Percentiles rank a stretch among this genome's conserved stretches.
These are phyloP conservation scores for Collybia nuda DNA, from an alignment of 768 basidiomycete genomes.

Conservation along the genomic window DNA sequence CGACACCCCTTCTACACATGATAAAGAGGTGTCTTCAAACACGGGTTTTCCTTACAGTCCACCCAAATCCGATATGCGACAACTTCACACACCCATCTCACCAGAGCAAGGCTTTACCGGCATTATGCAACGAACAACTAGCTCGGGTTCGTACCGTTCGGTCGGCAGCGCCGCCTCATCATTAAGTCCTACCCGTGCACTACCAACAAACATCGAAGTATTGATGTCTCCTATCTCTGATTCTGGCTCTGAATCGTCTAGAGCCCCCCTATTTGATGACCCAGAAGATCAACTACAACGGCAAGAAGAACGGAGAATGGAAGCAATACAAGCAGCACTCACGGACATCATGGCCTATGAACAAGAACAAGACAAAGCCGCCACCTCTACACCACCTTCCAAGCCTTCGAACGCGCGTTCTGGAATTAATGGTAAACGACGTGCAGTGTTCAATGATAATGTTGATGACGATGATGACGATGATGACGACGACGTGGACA, in stretches of 20 bases:
- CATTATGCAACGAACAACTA: conserved; percentile 38
- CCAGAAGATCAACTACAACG: conserved; percentile 70
- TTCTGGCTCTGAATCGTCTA: conserved; percentile 46
- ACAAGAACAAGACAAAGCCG: conserved; percentile 37
- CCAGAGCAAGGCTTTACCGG: conserved; percentile 36
- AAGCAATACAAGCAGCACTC: conserved; percentile 94
- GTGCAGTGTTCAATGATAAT: conserved; percentile 32
- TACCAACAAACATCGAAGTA: conserved; percentile 69
- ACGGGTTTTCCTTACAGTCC: conserved; percentile 4
- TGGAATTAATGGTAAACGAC: conserved; percentile 19
- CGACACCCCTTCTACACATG: conserved; percentile 2
- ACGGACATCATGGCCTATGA: conserved; percentile 94
- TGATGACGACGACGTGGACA: conserved; percentile 45
- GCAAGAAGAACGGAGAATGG: conserved; percentile 83
- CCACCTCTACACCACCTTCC: conserved; percentile 5
- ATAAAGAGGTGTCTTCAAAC: background rate
- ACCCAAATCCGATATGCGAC: conserved; percentile 10
- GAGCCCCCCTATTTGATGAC: conserved; percentile 81
- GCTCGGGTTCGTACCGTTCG: conserved; percentile 39
- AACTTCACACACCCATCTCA: conserved; percentile 9
- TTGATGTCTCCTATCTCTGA: conserved; percentile 75
- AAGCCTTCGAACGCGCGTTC: background rate
- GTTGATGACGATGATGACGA: conserved; percentile 45
- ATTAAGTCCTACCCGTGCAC: conserved; percentile 20
- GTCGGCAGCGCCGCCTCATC: conserved; percentile 19